Evolutionary conservation across 345 rosid species (phyloP).

Genomic region (Cardamine resedifolia): DNA sequence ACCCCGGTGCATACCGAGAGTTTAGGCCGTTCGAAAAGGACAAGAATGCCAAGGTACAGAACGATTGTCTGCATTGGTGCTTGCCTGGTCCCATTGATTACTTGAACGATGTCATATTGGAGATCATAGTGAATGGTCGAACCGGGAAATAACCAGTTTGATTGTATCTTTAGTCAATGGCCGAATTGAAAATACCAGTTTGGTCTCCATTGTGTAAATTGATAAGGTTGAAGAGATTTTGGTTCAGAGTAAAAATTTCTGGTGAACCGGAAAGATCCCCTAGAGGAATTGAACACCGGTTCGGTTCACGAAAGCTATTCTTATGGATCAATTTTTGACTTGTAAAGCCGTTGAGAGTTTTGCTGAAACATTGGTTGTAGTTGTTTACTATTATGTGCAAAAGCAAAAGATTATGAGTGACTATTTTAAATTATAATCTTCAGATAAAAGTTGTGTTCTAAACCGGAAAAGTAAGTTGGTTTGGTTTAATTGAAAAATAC

Average conservation of each 20-base stretch:
- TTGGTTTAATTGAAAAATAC: neutral
- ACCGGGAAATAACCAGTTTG: constrained; percentile 14
- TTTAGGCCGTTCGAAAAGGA: constrained; percentile 68
- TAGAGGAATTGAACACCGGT: neutral
- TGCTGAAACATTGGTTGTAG: neutral
- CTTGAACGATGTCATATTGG: constrained; percentile 85
- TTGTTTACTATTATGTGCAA: neutral
- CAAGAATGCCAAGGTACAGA: constrained; percentile 68
- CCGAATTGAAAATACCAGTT: constrained; percentile 1
- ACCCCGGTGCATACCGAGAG: constrained; percentile 84
- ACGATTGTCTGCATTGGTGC: constrained; percentile 98
- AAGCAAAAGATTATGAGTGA: neutral
- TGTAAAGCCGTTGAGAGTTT: neutral
- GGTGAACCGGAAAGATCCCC: neutral
- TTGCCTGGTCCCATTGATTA: constrained; percentile 92
- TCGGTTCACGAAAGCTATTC: neutral
- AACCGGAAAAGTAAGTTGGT: neutral
- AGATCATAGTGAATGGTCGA: constrained; percentile 52
- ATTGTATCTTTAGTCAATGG: constrained; percentile 10
- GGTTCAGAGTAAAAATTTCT: neutral
- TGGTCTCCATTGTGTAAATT: constrained; percentile 23
- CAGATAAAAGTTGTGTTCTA: neutral
- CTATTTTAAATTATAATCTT: too few relatives aligned
- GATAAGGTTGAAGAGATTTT: constrained; percentile 9
- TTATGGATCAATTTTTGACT: neutral